Base-by-base conservation (phyloP, 352 stramenopile species). In the Globisporangium mamillatum region DNA sequence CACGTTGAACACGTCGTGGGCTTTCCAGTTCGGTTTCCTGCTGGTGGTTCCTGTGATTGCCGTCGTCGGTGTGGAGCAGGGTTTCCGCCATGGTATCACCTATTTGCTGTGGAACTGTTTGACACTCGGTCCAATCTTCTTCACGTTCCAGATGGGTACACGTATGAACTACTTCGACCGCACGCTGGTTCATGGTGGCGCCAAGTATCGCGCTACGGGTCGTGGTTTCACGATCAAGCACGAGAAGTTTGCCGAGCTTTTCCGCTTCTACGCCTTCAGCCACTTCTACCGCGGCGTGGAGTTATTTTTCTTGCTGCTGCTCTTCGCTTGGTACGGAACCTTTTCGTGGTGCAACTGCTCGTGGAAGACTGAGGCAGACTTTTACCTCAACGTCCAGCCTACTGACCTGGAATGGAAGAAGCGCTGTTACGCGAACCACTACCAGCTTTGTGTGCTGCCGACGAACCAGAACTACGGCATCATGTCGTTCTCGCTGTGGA, bases 171-270 rank as follows among this genome's bases (percentile, higher is more conserved):
- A 99, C 85, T 99, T 99, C 77, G 93, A 98, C 55, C 97, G 98
- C 67, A 99, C 97, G 22, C 87, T 99, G 73, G 87, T 99, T 52
- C 97, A 98, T 67, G 97, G 97, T 67, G 97, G 97, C 69, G 97
- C 97, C 4, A 99, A 98, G 79, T 99, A 99, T 77, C 91, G 97
- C 54, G 92, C 97, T 18, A 99, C 97, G 12, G 97, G 97, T 78
- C 92, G 97, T 91, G 97, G 97, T 63, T 99, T 99, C 83, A 98
- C 98, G 29, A 99, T 98, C 67, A 98, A 98, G 79, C 97, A 99
- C 81, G 97, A 98, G 64, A 94, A 97, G 44, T 99, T 99, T 72
- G 97, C 98, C 34, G 97, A 99, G 68, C 81, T 98, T 5, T 99
- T 89, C 75, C 92, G 97, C 6, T 99, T 99, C 79, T 99, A 99